Evolutionary conservation across 805 yeast species (phyloP).

Genomic region (Schizosaccharomyces japonicus): DNA sequence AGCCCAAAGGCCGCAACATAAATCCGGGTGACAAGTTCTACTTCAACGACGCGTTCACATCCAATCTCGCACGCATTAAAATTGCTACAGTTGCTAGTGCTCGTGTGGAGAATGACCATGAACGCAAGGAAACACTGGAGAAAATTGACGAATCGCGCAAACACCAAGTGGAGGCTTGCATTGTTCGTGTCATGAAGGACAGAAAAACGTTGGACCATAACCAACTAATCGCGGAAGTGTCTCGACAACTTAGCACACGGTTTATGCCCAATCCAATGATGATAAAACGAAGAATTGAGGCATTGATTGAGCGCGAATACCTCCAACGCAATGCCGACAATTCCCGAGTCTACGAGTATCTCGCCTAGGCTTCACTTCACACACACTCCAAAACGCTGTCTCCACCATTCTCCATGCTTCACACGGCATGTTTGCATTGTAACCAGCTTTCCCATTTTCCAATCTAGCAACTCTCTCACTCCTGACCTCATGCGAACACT

Average conservation of each 20-base stretch:
- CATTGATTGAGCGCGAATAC: slow-evolving; percentile 59
- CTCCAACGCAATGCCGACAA: slow-evolving; percentile 44
- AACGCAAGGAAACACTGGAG: slow-evolving; percentile 27
- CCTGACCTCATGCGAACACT: too few species aligned
- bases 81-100: slow-evolving; percentile 17
- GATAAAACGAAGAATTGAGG: slow-evolving; percentile 52
- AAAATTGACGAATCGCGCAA: slow-evolving; percentile 38
- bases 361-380: too few species aligned
- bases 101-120: slow-evolving; percentile 28
- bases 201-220: slow-evolving; percentile 37
- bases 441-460: too few species aligned
- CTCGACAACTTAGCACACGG: slow-evolving; percentile 32
- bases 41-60: slow-evolving; percentile 43
- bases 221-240: slow-evolving; percentile 41
- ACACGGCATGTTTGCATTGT: too few species aligned
- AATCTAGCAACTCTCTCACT: too few species aligned
- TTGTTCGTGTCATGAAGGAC: slow-evolving; percentile 62
- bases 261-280: slow-evolving; percentile 46
- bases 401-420: too few species aligned
- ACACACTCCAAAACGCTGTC: too few species aligned
- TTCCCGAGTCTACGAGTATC: slow-evolving; percentile 35
- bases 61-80: slow-evolving; percentile 46
- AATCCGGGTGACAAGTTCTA: slow-evolving; percentile 37
- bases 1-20: slow-evolving; percentile 53
- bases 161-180: slow-evolving; percentile 56